Evolutionary conservation across 176 grass and related monocot species (phyloP).

Genomic region (Rhynchospora breviuscula): DNA sequence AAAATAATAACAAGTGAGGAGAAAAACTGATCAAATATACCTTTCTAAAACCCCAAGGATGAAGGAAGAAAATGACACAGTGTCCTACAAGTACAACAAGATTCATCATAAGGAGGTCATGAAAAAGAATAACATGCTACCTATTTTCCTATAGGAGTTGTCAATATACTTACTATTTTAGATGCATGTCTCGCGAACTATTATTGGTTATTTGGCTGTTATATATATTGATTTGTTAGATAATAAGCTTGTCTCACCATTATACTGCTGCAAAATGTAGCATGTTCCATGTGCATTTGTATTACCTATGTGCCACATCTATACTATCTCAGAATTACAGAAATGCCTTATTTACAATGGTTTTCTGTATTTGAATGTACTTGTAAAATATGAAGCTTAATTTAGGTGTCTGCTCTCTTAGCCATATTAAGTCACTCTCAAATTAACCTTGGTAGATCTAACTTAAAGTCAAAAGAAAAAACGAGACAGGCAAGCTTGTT

Average conservation of each 20-base stretch:
- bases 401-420: neutral
- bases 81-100: slow-evolving; percentile 43
- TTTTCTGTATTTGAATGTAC: neutral
- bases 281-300: neutral
- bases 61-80: slow-evolving; percentile 68
- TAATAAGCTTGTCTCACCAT: neutral
- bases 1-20: neutral
- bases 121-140: neutral
- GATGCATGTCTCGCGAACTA: neutral
- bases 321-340: too few relatives aligned
- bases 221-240: neutral
- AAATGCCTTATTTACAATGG: too few relatives aligned
- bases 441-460: too few relatives aligned
- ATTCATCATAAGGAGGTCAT: slow-evolving; percentile 8
- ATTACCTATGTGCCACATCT: neutral
- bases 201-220: neutral
- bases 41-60: slow-evolving; percentile 84
- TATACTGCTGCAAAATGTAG: neutral
- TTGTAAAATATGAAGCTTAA: neutral
- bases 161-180: neutral
- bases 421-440: too few relatives aligned
- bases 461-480: too few relatives aligned
- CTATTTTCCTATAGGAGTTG: neutral
- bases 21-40: slow-evolving; percentile 31
- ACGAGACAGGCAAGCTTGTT: slow-evolving; percentile 2